A percentile compares a stretch with the other conserved stretches of the same genome.
Evolutionary conservation across 768 basidiomycete species (phyloP).

Genomic region (Boletus sp.): DNA sequence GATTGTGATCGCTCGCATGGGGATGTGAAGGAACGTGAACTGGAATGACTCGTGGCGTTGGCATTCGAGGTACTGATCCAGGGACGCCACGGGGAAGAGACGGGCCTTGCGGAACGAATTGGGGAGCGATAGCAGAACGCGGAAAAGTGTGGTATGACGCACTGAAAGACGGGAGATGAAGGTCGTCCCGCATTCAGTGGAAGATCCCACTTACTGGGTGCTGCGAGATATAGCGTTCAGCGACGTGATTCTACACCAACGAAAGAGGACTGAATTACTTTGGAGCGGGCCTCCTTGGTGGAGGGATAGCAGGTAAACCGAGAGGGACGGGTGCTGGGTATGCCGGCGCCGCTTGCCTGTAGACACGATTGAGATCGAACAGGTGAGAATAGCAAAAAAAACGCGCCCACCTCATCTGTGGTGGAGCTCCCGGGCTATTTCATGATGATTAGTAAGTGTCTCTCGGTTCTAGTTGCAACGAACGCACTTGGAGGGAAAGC

Average conservation of each 20-base stretch:
- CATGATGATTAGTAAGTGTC: not conserved
- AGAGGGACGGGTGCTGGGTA: conserved; percentile 19
- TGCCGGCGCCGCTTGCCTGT: conserved; percentile 17
- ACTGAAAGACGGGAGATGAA: conserved; percentile 18
- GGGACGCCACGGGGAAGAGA: not conserved
- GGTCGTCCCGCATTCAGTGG: conserved; percentile 2
- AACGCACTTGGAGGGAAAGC: conserved; percentile 22
- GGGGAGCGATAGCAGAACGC: conserved; percentile 15
- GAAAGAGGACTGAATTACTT: conserved; percentile 15
- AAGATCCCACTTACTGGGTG: conserved; percentile 25
- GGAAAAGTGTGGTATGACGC: conserved; percentile 29
- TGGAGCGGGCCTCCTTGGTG: conserved; percentile 16
- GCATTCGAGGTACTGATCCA: conserved; percentile 1
- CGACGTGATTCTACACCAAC: not conserved
- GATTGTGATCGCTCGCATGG: conserved; percentile 2
- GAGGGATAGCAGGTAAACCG: conserved; percentile 17
- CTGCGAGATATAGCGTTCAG: conserved; percentile 14
- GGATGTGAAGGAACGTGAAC: conserved; percentile 2
- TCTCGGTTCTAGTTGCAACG: not conserved
- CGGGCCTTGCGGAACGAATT: not conserved
- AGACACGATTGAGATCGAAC: not conserved
- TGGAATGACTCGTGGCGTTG: conserved; percentile 6
- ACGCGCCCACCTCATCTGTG: conserved; percentile 14
- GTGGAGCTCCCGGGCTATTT: conserved; percentile 10
- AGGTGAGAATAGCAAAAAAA: not conserved